phyloP scores from a whole-genome alignment of 352 stramenopile genomes.

The Phytopythium mirpurense region DNA sequence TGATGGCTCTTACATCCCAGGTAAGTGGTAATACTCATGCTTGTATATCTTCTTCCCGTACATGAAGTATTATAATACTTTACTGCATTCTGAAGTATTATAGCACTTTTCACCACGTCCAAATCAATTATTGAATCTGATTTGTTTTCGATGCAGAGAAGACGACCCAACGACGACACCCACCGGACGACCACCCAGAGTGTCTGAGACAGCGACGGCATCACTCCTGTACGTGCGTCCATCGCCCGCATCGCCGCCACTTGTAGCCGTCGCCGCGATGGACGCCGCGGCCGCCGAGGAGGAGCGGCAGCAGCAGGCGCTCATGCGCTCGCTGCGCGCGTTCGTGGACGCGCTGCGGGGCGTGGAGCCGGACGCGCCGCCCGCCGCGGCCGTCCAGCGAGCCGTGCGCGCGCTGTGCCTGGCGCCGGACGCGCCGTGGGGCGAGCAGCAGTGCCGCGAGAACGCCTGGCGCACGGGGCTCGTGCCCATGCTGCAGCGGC shows the following conservation, averaged over 20 bases:
- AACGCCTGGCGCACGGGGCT: slow-evolving; percentile 27
- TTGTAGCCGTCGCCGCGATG: not conserved
- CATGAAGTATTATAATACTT: too few relatives aligned
- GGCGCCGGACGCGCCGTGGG: slow-evolving; percentile 5
- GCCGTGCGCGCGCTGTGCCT: slow-evolving; percentile 33
- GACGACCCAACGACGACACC: too few relatives aligned
- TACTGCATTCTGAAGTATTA: too few relatives aligned
- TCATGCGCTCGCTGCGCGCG: slow-evolving; percentile 45
- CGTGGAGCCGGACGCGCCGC: slow-evolving; percentile 26
- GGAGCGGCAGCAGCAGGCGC: slow-evolving; percentile 38
- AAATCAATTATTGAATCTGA: not conserved
- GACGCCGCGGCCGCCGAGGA: slow-evolving; percentile 8
- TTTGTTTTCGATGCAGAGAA: too few relatives aligned
- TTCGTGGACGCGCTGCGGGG: slow-evolving; percentile 71
- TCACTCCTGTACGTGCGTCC: too few relatives aligned
- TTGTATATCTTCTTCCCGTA: too few relatives aligned
- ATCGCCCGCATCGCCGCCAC: too few relatives aligned
- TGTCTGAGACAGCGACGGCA: too few relatives aligned
- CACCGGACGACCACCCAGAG: too few relatives aligned
- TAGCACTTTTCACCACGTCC: too few relatives aligned
- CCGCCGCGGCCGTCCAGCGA: slow-evolving; percentile 14
- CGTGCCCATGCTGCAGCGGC: slow-evolving; percentile 33
- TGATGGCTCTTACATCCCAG: too few relatives aligned
- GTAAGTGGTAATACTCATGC: too few relatives aligned
- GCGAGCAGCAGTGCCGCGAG: slow-evolving; percentile 15